phyloP scores from a whole-genome alignment of 768 basidiomycete species.

The Mycena sanguinolenta region DNA sequence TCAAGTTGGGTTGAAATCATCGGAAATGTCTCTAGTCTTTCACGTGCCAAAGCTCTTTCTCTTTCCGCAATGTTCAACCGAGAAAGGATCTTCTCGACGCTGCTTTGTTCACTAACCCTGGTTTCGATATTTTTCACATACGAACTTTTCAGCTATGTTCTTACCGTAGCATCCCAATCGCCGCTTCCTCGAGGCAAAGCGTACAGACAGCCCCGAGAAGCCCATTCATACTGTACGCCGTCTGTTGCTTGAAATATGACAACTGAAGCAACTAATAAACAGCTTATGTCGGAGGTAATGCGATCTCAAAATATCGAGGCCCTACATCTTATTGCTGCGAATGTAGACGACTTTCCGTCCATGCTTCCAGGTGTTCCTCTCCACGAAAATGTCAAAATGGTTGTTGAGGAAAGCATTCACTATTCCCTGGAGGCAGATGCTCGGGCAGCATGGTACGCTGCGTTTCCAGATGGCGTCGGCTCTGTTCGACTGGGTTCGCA shows the following conservation, averaged over 20 bases:
- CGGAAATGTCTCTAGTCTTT: too few relatives aligned
- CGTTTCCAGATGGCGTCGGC: slow-evolving; percentile 28
- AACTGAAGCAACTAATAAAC: background rate
- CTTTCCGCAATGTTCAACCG: slow-evolving; percentile 15
- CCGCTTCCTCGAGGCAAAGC: slow-evolving; percentile 11
- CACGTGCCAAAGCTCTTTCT: background rate
- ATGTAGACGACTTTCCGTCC: slow-evolving; percentile 29
- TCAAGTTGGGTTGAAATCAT: background rate
- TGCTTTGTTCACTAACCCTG: slow-evolving; percentile 28
- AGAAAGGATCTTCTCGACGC: slow-evolving; percentile 15
- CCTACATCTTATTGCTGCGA: background rate
- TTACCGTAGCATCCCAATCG: slow-evolving; percentile 1
- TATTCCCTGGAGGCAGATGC: slow-evolving; percentile 22
- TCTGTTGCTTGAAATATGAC: background rate
- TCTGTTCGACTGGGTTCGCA: slow-evolving; percentile 16
- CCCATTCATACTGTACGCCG: slow-evolving; percentile 28
- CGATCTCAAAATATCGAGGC: background rate
- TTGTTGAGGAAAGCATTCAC: slow-evolving; percentile 31
- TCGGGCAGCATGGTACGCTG: slow-evolving; percentile 29
- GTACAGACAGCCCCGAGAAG: slow-evolving; percentile 6
- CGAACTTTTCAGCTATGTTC: slow-evolving; percentile 28
- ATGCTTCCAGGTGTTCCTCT: slow-evolving; percentile 32
- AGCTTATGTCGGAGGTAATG: slow-evolving; percentile 29
- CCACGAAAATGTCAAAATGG: slow-evolving; percentile 24
- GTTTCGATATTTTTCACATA: slow-evolving; percentile 25